Conservation (phyloP, 805 yeast species). For the Yamadazyma takamatsuzukensis region DNA sequence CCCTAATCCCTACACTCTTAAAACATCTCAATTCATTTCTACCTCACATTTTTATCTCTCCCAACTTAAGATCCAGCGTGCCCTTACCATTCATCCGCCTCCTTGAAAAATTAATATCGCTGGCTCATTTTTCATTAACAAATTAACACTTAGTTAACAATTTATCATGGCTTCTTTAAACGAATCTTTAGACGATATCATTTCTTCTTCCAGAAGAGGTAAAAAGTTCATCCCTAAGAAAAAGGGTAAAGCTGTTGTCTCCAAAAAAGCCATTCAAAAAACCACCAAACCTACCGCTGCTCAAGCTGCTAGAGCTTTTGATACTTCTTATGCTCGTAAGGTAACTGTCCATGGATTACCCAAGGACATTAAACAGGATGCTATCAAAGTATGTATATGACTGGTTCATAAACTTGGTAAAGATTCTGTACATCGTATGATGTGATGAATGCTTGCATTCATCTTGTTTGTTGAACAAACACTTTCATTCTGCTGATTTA, state of each 20-base stretch:
- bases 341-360: conserved; percentile 86
- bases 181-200: conserved; percentile 92
- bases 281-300: conserved; percentile 19
- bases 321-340: conserved; percentile 63
- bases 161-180: conserved; percentile 73
- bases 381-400: conserved; percentile 72
- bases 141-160: neutral
- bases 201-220: conserved; percentile 46
- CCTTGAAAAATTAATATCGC: conserved; percentile 1
- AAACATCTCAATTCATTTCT: too few relatives aligned
- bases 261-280: conserved; percentile 26
- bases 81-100: neutral
- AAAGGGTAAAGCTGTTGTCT: conserved; percentile 13
- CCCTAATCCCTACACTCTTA: too few relatives aligned
- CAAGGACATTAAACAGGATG: conserved; percentile 77
- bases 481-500: too few relatives aligned
- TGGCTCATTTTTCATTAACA: neutral
- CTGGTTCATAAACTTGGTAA: too few relatives aligned
- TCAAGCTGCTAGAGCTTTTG: conserved; percentile 20
- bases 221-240: conserved; percentile 9
- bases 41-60: neutral
- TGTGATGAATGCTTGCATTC: too few relatives aligned
- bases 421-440: too few relatives aligned
- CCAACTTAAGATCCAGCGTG: neutral
- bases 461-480: too few relatives aligned